These are phyloP conservation scores for Corylus heterophylla DNA, from an alignment of 306 rosid genomes.

Conservation along the genomic window DNA sequence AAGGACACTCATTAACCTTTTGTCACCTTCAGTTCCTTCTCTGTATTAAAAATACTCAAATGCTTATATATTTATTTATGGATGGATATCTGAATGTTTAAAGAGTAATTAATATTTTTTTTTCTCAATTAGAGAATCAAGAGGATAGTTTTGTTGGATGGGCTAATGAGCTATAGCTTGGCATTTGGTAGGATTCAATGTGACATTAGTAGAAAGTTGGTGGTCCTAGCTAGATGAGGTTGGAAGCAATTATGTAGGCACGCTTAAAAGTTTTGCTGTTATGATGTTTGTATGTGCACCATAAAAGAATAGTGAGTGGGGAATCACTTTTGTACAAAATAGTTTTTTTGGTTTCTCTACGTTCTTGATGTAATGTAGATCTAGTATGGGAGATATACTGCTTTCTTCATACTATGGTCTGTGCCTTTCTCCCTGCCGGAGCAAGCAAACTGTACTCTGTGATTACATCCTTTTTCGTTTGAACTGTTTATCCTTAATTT, in stretches of 20 bases:
- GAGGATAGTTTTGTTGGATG: background rate
- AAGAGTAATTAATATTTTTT: background rate
- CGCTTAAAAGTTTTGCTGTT: background rate
- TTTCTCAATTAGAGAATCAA: background rate
- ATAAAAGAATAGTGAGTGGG: background rate
- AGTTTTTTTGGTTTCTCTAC: background rate
- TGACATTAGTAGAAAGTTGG: background rate
- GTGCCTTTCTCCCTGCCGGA: background rate
- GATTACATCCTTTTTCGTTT: background rate
- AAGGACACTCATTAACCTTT: background rate
- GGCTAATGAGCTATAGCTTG: background rate
- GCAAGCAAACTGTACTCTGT: background rate
- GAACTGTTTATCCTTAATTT: background rate
- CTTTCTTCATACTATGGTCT: background rate
- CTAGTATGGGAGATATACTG: background rate
- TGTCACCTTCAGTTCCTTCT: constrained; percentile 2
- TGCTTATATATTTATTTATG: background rate
- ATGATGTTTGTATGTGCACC: background rate
- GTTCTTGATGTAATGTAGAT: background rate
- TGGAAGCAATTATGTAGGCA: background rate
- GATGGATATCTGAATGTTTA: background rate
- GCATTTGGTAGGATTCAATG: background rate
- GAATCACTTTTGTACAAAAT: background rate
- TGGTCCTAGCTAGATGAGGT: background rate
- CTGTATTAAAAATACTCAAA: background rate